A percentile compares a stretch with the other conserved stretches of the same genome.
Conservation (phyloP, 140 eudicot genomes). For the Anethum foeniculum region DNA sequence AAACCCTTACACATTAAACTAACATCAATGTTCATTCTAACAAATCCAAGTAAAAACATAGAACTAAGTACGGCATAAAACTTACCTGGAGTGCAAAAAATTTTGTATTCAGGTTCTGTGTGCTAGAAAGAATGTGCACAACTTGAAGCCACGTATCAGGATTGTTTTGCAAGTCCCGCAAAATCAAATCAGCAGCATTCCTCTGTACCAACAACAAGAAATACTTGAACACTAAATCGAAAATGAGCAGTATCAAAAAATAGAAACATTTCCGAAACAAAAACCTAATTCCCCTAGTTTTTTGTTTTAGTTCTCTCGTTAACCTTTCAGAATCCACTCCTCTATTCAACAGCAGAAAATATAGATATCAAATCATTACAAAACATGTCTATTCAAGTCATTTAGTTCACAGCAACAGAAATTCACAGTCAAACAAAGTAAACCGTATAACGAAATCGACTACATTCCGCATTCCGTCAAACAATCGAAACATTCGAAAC, state of each 20-base stretch:
- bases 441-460: background rate
- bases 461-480: background rate
- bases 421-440: background rate
- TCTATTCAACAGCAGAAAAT: background rate
- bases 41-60: background rate
- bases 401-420: background rate
- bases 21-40: background rate
- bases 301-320: background rate
- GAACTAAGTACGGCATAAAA: background rate
- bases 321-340: background rate
- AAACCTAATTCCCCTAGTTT: no score
- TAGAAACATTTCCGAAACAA: no score
- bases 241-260: background rate
- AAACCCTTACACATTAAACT: background rate
- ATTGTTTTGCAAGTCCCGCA: conserved; percentile 87
- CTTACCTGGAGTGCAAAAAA: conserved; percentile 92
- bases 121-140: conserved; percentile 79
- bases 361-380: background rate
- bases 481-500: background rate
- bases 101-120: conserved; percentile 79
- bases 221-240: background rate
- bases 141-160: conserved; percentile 99
- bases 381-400: background rate
- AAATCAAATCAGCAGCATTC: conserved; percentile 82
- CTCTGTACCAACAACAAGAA: conserved; percentile 45